phyloP scores from a whole-genome alignment of 345 rosid species.

The Populus davidiana region DNA sequence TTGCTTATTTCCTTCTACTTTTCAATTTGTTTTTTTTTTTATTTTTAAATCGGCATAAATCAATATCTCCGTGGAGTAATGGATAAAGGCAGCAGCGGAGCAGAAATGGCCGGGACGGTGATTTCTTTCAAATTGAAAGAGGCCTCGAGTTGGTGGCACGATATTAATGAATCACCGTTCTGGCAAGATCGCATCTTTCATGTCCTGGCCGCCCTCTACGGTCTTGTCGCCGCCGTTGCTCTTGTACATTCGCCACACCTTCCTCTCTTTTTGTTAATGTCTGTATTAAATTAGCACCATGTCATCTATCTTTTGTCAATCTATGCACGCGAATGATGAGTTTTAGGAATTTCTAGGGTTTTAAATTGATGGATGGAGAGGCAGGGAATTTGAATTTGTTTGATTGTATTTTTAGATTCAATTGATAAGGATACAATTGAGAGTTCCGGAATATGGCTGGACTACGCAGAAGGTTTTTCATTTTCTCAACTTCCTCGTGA shows the following conservation, averaged over 20 bases:
- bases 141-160: constrained; percentile 70
- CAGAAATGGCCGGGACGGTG: constrained; percentile 31
- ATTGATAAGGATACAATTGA: constrained; percentile 72
- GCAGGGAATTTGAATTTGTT: neutral
- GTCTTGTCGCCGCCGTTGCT: constrained; percentile 66
- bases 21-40: neutral
- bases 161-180: constrained; percentile 51
- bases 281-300: neutral
- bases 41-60: neutral
- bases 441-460: constrained; percentile 97
- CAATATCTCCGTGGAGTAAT: neutral
- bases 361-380: neutral
- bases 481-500: constrained; percentile 86
- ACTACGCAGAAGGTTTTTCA: constrained; percentile 94
- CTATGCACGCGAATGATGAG: neutral
- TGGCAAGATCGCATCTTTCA: constrained; percentile 93
- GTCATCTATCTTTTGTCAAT: neutral
- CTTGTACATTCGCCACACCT: constrained; percentile 36
- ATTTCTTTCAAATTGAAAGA: constrained; percentile 42
- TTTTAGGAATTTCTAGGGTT: constrained; percentile 11
- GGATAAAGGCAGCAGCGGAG: constrained; percentile 28
- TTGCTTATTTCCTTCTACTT: neutral
- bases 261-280: neutral
- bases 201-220: constrained; percentile 61
- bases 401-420: constrained; percentile 49